These are phyloP conservation scores for Pelargonium cotyledonis DNA, from an alignment of 441 rosid genomes.

Conservation along the genomic window DNA sequence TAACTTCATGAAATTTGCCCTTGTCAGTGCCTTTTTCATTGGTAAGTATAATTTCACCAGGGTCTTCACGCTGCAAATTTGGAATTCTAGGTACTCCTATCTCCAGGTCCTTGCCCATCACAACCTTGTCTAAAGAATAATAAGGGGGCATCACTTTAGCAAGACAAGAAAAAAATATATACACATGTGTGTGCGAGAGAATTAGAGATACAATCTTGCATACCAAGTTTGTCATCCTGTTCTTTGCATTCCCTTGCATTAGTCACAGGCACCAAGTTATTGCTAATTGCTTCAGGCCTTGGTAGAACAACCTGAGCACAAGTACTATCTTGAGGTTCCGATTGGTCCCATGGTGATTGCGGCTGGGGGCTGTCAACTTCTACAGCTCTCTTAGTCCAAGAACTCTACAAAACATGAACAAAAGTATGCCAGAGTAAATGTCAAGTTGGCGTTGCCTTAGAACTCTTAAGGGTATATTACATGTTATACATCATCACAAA, in stretches of 20 bases:
- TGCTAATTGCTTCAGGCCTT: conserved; percentile 39
- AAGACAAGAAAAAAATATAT: neutral
- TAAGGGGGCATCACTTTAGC: neutral
- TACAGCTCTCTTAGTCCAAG: conserved; percentile 53
- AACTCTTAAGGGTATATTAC: neutral
- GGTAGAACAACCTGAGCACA: conserved; percentile 55
- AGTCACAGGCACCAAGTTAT: conserved; percentile 24
- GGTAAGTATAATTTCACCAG: conserved; percentile 2
- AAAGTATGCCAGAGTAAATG: neutral
- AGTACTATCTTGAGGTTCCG: conserved; percentile 57
- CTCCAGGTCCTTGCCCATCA: conserved; percentile 30
- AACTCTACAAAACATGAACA: conserved; percentile 34
- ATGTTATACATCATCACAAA: neutral
- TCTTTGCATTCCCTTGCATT: conserved; percentile 26
- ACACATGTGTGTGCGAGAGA: neutral
- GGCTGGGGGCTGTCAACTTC: conserved; percentile 49
- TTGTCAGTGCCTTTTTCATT: neutral
- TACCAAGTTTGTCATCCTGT: conserved; percentile 37
- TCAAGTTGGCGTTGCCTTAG: neutral
- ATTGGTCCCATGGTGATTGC: conserved; percentile 34
- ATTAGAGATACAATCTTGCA: neutral
- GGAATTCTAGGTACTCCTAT: conserved; percentile 23
- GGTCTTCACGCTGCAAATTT: conserved; percentile 25
- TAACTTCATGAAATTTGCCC: conserved; percentile 17
- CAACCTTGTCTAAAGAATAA: conserved; percentile 27